These are phyloP conservation scores for Bruguiera gymnorhiza DNA, from an alignment of 345 rosid species.

Conservation along the genomic window DNA sequence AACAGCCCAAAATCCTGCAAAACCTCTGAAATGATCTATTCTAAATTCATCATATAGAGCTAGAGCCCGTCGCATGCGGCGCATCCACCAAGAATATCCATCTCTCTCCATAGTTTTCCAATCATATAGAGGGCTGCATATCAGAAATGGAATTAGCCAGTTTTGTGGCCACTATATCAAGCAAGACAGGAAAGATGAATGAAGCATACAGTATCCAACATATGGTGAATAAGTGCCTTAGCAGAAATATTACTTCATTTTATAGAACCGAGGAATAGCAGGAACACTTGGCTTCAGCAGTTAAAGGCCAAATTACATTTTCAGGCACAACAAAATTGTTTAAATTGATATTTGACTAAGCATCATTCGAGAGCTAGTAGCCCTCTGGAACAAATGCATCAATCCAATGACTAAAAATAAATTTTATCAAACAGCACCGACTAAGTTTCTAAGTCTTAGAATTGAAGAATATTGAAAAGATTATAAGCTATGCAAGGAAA, in stretches of 20 bases:
- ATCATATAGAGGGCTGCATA: constrained; percentile 79
- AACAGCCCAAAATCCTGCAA: constrained; percentile 96
- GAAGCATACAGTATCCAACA: neutral
- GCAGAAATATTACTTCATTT: too few species aligned
- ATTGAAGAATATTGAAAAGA: neutral
- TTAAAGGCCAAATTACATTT: neutral
- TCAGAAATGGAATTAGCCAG: constrained; percentile 20
- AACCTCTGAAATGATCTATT: constrained; percentile 96
- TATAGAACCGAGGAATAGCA: too few species aligned
- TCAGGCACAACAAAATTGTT: neutral
- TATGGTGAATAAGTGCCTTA: neutral
- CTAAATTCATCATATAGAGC: constrained; percentile 83
- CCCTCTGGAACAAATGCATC: neutral
- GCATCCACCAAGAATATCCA: constrained; percentile 87
- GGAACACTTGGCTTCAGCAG: too few species aligned
- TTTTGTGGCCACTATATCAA: constrained; percentile 12
- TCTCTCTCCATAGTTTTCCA: constrained; percentile 94
- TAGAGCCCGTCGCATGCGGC: constrained; percentile 64
- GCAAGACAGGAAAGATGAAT: neutral
- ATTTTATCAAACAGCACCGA: too few species aligned
- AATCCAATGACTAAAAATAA: too few species aligned
- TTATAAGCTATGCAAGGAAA: neutral
- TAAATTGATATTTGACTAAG: neutral
- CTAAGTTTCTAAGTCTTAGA: too few species aligned
- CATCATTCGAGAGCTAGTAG: neutral